Percentiles rank a stretch among this genome's conserved stretches.
These are phyloP conservation scores for Dispira parvispora DNA, from an alignment of 192 early-diverging fungal species.

Conservation along the genomic window DNA sequence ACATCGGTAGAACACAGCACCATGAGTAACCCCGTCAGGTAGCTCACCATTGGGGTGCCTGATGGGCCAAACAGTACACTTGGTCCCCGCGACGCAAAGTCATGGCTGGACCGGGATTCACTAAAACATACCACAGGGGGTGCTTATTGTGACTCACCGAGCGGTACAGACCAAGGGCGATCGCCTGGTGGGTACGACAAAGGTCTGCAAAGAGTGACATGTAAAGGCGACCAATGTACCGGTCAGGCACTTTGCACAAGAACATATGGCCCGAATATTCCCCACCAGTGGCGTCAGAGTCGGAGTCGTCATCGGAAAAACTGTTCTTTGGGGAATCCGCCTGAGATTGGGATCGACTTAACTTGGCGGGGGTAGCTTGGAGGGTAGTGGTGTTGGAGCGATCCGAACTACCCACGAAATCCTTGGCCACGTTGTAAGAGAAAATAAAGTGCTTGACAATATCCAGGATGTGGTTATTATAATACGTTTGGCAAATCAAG, in stretches of 20 bases:
- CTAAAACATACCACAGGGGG: constrained; percentile 36
- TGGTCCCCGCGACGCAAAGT: constrained; percentile 34
- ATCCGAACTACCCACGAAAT: constrained; percentile 23
- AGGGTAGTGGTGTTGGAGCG: neutral
- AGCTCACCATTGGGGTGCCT: neutral
- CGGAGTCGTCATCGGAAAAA: constrained; percentile 4
- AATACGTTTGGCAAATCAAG: constrained; percentile 53
- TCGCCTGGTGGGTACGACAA: constrained; percentile 26
- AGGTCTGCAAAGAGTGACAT: constrained; percentile 28
- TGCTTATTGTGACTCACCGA: constrained; percentile 26
- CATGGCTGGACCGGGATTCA: constrained; percentile 34
- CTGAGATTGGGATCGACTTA: neutral
- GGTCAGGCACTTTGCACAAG: constrained; percentile 27
- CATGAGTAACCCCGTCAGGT: neutral
- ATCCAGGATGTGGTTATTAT: constrained; percentile 39
- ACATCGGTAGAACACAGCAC: too few species aligned
- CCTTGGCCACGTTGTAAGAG: constrained; percentile 25
- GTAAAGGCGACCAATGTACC: constrained; percentile 28
- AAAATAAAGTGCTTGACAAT: constrained; percentile 41
- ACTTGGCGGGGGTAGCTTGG: constrained; percentile 16
- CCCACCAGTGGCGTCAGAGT: constrained; percentile 9
- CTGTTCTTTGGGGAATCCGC: constrained; percentile 13
- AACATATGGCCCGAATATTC: constrained; percentile 22
- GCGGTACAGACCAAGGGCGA: constrained; percentile 52
- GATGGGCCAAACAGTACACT: constrained; percentile 32